Evolutionary conservation across 805 yeast species (phyloP).

Genomic region (Saturnispora galanensis): DNA sequence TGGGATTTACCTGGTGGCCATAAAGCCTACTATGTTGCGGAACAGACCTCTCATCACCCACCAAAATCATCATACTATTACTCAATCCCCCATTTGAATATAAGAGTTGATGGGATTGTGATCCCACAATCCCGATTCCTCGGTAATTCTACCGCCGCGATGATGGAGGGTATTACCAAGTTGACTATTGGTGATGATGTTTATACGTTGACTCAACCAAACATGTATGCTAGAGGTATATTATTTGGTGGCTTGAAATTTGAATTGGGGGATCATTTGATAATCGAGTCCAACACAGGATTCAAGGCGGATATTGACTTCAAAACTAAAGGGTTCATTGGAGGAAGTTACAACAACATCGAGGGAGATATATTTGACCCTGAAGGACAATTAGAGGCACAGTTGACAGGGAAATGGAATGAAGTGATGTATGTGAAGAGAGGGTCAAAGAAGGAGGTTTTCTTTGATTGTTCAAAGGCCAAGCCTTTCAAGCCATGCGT

Average conservation of each 20-base stretch:
- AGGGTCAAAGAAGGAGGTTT: conserved; percentile 30
- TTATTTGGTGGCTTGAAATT: conserved; percentile 81
- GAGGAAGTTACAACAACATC: conserved; percentile 86
- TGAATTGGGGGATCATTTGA: conserved; percentile 88
- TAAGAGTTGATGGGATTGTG: conserved; percentile 82
- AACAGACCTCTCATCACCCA: conserved; percentile 98
- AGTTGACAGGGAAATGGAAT: conserved; percentile 88
- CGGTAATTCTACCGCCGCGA: conserved; percentile 94
- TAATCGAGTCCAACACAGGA: conserved; percentile 51
- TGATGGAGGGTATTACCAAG: conserved; percentile 87
- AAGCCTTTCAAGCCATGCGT: conserved; percentile 53
- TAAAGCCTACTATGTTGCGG: conserved; percentile 77
- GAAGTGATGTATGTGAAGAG: conserved; percentile 63
- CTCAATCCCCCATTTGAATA: conserved; percentile 66
- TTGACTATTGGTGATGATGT: conserved; percentile 67
- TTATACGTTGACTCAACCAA: conserved; percentile 88
- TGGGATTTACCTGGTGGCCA: conserved; percentile 74
- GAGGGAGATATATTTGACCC: conserved; percentile 51
- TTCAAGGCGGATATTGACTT: conserved; percentile 79
- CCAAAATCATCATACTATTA: conserved; percentile 93
- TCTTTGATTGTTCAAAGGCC: conserved; percentile 54
- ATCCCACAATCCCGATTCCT: conserved; percentile 81
- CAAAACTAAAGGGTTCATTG: conserved; percentile 87
- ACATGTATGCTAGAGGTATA: conserved; percentile 89
- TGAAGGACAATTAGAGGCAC: conserved; percentile 46